phyloP scores from a whole-genome alignment of 1,284 basidiomycete genomes.

The Ustilago tritici region DNA sequence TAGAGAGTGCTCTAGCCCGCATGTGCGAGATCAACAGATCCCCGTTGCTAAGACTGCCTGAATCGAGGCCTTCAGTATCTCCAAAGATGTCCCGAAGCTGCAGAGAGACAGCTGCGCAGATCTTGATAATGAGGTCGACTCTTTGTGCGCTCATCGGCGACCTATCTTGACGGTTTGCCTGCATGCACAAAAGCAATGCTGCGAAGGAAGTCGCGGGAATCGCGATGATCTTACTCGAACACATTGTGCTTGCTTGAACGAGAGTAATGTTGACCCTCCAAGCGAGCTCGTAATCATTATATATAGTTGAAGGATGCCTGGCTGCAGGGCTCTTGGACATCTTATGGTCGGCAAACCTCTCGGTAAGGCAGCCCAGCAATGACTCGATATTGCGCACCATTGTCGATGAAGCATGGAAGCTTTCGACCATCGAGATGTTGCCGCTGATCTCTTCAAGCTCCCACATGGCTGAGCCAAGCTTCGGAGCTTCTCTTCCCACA shows the following conservation, averaged over 20 bases:
- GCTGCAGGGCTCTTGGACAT: background rate
- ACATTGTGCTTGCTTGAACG: background rate
- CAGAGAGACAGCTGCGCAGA: slow-evolving; percentile 16
- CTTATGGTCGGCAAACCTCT: background rate
- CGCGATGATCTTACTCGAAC: background rate
- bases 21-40: background rate
- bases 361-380: slow-evolving; percentile 14
- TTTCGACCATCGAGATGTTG: slow-evolving; percentile 13
- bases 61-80: background rate
- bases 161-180: background rate
- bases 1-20: background rate
- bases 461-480: background rate
- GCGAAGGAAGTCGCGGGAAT: slow-evolving; percentile 16
- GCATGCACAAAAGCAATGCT: slow-evolving; percentile 19
- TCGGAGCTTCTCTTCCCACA: background rate
- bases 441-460: slow-evolving; percentile 30
- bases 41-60: background rate
- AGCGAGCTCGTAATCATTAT: background rate
- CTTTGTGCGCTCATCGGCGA: background rate
- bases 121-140: slow-evolving; percentile 15
- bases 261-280: background rate
- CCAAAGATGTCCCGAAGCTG: slow-evolving; percentile 22
- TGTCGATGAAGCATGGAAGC: background rate
- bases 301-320: background rate
- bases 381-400: slow-evolving; percentile 9